Base-by-base conservation (phyloP, 495 filamentous ascomycete species). In the Astrothelium subdiscretum region DNA sequence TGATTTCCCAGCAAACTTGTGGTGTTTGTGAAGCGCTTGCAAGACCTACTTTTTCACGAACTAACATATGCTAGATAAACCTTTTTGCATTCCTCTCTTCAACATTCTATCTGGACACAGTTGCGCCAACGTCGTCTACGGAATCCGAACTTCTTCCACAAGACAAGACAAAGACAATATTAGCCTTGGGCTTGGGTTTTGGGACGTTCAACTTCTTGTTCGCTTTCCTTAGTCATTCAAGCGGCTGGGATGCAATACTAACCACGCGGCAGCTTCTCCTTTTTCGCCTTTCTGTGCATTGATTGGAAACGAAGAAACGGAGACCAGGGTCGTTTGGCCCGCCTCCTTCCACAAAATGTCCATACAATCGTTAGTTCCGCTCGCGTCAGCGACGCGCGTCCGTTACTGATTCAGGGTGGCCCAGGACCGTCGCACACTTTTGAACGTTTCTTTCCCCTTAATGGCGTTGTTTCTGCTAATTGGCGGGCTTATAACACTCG, bases 201-300 rank as follows among this genome's bases (percentile, higher is more conserved):
- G 66, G 66, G 4, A 15, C 66, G 32, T n/a, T 51, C 1, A 66
- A 63, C 38, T 63, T 66, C 32, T 24, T 63, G n/a, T 68, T 68
- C 52, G 66, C 63, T 18, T 61, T 62, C n/a, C n/a, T n/a, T 6
- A 38, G 35, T 6, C 15, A 38, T 38, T 38, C 35, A 15, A 15
- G 6, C 35, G 35, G 15, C 15, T 38, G 35, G 35, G 35, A 38
- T 38, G 35, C 15, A 15, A 38, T 38, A 15, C 35, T 38, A 15
- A 38, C 35, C 5, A 38, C 5, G 35, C 15, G 6, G 35, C 15
- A 38, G 35, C 5, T 38, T 38, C 15, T 38, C 6, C 35, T 38
- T 38, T 15, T 38, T 38, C 15, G 35, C 35, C 5, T 38, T 38
- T 15, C 15, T 6, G 6, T 38, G 35, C 35, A 38, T 38, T 38